Conservation (phyloP, 2,329 filamentous ascomycete species). For the Fusarium citri region DNA sequence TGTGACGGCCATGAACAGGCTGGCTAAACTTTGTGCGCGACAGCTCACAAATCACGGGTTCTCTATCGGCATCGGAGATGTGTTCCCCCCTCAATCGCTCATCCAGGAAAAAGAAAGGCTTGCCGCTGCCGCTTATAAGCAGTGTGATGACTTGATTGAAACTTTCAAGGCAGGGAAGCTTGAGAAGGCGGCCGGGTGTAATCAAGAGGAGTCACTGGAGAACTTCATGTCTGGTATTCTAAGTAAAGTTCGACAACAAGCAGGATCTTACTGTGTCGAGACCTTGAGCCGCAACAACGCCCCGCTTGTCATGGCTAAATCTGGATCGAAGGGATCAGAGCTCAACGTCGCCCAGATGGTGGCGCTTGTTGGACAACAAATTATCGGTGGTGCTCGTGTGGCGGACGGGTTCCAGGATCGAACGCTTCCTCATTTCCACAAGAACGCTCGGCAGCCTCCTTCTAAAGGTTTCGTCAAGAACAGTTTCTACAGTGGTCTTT, state of each 20-base stretch:
- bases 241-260: slow-evolving; percentile 89
- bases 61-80: slow-evolving; percentile 95
- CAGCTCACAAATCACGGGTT: slow-evolving; percentile 92
- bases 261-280: slow-evolving; percentile 89
- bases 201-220: slow-evolving; percentile 91
- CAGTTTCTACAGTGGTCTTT: slow-evolving; percentile 94
- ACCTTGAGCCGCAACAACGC: slow-evolving; percentile 93
- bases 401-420: slow-evolving; percentile 96
- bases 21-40: slow-evolving; percentile 90
- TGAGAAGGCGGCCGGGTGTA: slow-evolving; percentile 87
- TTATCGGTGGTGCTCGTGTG: slow-evolving; percentile 93
- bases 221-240: slow-evolving; percentile 91
- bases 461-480: slow-evolving; percentile 97
- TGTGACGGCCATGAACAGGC: slow-evolving; percentile 90
- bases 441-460: slow-evolving; percentile 89
- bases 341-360: slow-evolving; percentile 99
- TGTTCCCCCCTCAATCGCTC: slow-evolving; percentile 82
- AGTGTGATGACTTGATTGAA: slow-evolving; percentile 86
- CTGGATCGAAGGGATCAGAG: slow-evolving; percentile 94
- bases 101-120: slow-evolving; percentile 79
- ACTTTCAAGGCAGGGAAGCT: slow-evolving; percentile 84
- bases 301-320: slow-evolving; percentile 95
- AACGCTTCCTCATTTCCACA: slow-evolving; percentile 93
- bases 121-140: slow-evolving; percentile 80
- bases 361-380: slow-evolving; percentile 95